Percentiles rank a stretch among this genome's conserved stretches.
Conservation (phyloP, 2,329 filamentous ascomycete genomes). For the Dactylonectria macrodidyma region DNA sequence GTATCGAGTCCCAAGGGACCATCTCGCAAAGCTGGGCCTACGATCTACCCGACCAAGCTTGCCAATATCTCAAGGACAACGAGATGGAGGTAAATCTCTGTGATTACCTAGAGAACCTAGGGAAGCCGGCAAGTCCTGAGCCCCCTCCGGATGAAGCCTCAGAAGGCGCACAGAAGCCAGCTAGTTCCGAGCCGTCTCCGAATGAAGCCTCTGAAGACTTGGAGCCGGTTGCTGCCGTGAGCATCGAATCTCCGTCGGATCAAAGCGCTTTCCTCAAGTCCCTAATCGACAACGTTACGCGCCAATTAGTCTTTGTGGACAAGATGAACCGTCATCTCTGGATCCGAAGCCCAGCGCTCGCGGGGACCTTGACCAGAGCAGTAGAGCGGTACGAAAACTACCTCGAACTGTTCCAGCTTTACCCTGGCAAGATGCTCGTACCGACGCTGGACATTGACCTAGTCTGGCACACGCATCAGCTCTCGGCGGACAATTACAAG, state of each 20-base stretch:
- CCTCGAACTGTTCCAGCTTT: constrained; percentile 48
- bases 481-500: constrained; percentile 49
- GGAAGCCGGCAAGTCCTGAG: constrained; percentile 5
- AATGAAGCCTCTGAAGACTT: too few species aligned
- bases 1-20: constrained; percentile 27
- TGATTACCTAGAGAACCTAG: constrained; percentile 18
- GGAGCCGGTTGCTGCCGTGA: background rate
- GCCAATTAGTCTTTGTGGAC: background rate
- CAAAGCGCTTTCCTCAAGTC: constrained; percentile 12
- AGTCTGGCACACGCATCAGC: constrained; percentile 60
- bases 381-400: background rate
- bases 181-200: too few species aligned
- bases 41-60: background rate
- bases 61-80: constrained; percentile 16
- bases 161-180: background rate
- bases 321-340: background rate
- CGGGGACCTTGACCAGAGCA: background rate
- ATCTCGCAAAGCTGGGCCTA: constrained; percentile 28
- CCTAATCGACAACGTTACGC: background rate
- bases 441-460: constrained; percentile 59
- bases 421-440: constrained; percentile 54
- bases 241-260: background rate
- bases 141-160: too few species aligned
- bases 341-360: background rate
- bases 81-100: constrained; percentile 20